These are phyloP conservation scores for Starmera quercuum DNA, from an alignment of 805 yeast species.

Conservation along the genomic window DNA sequence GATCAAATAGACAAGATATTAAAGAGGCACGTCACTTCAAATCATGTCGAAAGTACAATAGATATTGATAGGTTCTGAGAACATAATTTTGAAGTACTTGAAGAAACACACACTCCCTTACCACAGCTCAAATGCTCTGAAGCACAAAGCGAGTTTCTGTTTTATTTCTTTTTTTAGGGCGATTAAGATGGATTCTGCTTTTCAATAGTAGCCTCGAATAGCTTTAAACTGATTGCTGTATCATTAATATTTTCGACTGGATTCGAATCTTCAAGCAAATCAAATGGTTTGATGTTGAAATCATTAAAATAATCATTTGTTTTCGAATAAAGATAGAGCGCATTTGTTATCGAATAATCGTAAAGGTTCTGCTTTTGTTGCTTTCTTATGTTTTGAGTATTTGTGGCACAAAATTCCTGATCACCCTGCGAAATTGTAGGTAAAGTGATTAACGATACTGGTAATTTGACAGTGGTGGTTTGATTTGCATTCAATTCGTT, in stretches of 20 bases:
- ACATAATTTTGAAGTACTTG: too few species aligned
- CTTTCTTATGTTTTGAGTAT: background rate
- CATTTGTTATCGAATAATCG: conserved; percentile 9
- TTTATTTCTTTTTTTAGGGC: too few species aligned
- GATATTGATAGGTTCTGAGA: conserved; percentile 30
- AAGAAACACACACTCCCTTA: too few species aligned
- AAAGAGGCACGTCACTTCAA: conserved; percentile 23
- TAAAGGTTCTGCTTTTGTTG: conserved; percentile 11
- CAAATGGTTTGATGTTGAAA: conserved; percentile 41
- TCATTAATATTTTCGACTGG: conserved; percentile 42
- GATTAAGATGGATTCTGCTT: conserved; percentile 32
- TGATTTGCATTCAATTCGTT: conserved; percentile 20
- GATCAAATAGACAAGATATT: conserved; percentile 40
- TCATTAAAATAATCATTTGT: conserved; percentile 23
- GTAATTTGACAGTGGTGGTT: conserved; percentile 17
- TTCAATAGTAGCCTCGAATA: conserved; percentile 46
- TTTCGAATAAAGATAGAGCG: conserved; percentile 21
- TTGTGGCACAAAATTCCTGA: background rate
- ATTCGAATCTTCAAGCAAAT: conserved; percentile 50
- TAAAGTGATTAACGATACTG: conserved; percentile 16
- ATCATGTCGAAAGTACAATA: conserved; percentile 32
- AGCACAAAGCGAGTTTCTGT: too few species aligned
- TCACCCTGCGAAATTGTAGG: conserved; percentile 14
- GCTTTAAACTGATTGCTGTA: conserved; percentile 42
- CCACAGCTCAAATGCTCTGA: too few species aligned